Evolutionary conservation across 768 basidiomycete species (phyloP), one percentile per base, ranked within the genome.

Genomic region (Hypholoma fasciculare): DNA sequence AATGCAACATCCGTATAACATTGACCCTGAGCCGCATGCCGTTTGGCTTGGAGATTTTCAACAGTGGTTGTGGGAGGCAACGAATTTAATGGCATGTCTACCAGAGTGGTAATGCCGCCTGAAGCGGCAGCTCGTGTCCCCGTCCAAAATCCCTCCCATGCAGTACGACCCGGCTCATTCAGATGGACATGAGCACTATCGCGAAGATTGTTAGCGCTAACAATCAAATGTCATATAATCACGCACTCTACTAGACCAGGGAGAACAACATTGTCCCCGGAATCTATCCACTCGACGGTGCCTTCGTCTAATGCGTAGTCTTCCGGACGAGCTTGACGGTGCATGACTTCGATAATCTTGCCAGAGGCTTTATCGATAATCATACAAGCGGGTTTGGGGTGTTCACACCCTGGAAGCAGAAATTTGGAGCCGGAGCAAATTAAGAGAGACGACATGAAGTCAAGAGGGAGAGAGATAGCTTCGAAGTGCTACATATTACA

Each of bases 71-170:
- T 98, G 0, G 97, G 94, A 1, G 96, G 96, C 54, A 98, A 92
- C 2, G 95, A 96, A 72, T 99, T 98, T 54, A 99, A 78, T 2
- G 96, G 97, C 96, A 98, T 99, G 74, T 98, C 97, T 34, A 98
- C 88, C 19, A 98, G 77, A 6, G 94, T 93, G 7, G 96, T 98
- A n/a, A 98, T 86, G 7, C 96, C 97, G 19, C 96, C 96, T 1
- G 94, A 90, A 1, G 87, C 85, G 1, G 96, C 96, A 17, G 96
- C 96, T 54, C 79, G 76, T 1, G 95, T 96, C n/a, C 94, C 95
- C 0, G 93, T 92, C 75, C 81, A 84, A 69, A 97, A 96, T 0
- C 95, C 95, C 68, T 97, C 95, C 95, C 95, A 97, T 58, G 89
- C 86, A 2, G 92, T 93, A 23, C 95, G 85, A 12, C 95, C 95